Conservation (phyloP, 202 grass and related monocot species). For the Carex arenaria region DNA sequence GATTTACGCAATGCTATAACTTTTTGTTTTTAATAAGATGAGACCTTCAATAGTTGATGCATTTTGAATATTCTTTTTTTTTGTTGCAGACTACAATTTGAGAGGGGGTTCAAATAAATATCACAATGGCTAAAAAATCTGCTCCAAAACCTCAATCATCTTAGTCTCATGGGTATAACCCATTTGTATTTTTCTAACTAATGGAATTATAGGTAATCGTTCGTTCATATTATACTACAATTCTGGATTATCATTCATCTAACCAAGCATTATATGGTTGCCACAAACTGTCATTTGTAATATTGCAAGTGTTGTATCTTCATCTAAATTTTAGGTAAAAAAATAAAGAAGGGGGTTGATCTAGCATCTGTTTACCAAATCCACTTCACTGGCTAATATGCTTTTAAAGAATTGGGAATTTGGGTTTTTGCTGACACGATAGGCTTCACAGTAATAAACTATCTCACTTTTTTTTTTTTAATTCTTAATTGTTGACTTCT, state of each 20-base stretch:
- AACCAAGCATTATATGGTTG: neutral
- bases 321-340: slow-evolving; percentile 48
- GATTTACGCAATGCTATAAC: neutral
- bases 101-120: slow-evolving; percentile 78
- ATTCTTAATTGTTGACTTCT: neutral
- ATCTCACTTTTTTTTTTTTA: neutral
- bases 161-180: slow-evolving; percentile 72
- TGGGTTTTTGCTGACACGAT: no score
- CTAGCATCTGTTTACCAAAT: slow-evolving; percentile 66
- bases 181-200: no score
- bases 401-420: slow-evolving; percentile 82
- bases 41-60: slow-evolving; percentile 16
- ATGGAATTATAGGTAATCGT: neutral
- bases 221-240: neutral
- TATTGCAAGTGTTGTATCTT: slow-evolving; percentile 15
- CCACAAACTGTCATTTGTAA: neutral
- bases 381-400: slow-evolving; percentile 58
- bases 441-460: slow-evolving; percentile 65
- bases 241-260: neutral
- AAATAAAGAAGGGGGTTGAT: slow-evolving; percentile 70
- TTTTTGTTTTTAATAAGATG: neutral
- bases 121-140: slow-evolving; percentile 91
- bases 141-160: slow-evolving; percentile 76
- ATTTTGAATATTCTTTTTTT: slow-evolving; percentile 18
- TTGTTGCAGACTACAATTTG: slow-evolving; percentile 78